Evolutionary conservation across 805 yeast genomes (phyloP).

Genomic region (Hyphopichia homilentoma): DNA sequence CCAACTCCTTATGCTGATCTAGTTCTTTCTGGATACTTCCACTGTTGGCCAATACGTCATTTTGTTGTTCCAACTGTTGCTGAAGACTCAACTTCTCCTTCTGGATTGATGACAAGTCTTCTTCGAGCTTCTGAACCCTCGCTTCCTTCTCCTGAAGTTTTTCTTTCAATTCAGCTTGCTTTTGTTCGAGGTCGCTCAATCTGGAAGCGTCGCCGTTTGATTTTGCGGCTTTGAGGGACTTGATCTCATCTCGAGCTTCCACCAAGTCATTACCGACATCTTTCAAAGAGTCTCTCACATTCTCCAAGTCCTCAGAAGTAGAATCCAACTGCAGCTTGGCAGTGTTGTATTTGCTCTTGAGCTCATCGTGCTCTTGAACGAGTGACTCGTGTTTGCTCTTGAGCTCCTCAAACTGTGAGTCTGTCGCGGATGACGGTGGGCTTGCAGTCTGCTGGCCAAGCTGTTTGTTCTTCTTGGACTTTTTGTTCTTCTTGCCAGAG

Average conservation of each 20-base stretch:
- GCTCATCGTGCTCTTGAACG: slow-evolving; percentile 10
- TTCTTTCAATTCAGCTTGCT: slow-evolving; percentile 1
- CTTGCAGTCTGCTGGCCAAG: slow-evolving; percentile 1
- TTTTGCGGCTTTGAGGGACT: slow-evolving; percentile 17
- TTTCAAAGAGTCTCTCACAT: slow-evolving; percentile 69
- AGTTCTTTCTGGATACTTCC: slow-evolving; percentile 12
- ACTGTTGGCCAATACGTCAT: too few relatives aligned
- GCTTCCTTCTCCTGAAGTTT: slow-evolving; percentile 2
- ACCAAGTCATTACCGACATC: slow-evolving; percentile 80
- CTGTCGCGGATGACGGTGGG: too few relatives aligned
- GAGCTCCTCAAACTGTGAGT: too few relatives aligned
- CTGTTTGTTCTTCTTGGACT: slow-evolving; percentile 6
- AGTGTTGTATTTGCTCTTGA: slow-evolving; percentile 12
- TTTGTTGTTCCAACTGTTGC: too few relatives aligned
- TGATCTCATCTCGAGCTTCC: slow-evolving; percentile 57
- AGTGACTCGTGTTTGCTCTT: slow-evolving; percentile 12
- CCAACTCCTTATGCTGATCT: slow-evolving; percentile 13
- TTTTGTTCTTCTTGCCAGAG: slow-evolving; percentile 5
- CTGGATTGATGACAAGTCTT: slow-evolving; percentile 7
- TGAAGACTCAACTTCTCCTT: slow-evolving; percentile 12
- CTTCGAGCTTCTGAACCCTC: slow-evolving; percentile 5
- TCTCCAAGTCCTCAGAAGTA: slow-evolving; percentile 62
- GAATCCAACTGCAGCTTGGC: slow-evolving; percentile 27
- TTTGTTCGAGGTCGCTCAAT: slow-evolving; percentile 2
- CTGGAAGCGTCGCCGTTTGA: background rate